Conservation (phyloP, 2,329 filamentous ascomycete species). For the Colletotrichum costaricense region DNA sequence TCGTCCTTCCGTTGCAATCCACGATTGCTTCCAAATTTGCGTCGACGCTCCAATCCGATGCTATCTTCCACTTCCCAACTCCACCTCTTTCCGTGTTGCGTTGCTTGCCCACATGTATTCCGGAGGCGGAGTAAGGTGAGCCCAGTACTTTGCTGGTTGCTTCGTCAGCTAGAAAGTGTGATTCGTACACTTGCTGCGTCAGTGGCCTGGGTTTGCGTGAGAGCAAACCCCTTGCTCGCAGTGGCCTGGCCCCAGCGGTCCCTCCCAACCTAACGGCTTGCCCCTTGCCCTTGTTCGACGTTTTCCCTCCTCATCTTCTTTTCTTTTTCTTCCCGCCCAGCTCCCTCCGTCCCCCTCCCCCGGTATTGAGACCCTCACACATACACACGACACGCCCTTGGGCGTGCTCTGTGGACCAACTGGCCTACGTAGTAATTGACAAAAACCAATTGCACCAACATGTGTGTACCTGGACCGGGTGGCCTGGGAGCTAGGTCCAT, state of each 20-base stretch:
- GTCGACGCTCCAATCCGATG: background rate
- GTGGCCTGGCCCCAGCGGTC: background rate
- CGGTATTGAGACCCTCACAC: background rate
- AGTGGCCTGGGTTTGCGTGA: background rate
- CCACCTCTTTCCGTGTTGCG: background rate
- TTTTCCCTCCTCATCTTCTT: background rate
- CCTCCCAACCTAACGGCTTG: background rate
- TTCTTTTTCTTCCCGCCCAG: background rate
- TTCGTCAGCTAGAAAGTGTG: background rate
- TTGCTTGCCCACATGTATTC: background rate
- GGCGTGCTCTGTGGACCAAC: background rate
- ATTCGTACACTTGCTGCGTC: background rate
- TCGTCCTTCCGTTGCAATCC: background rate
- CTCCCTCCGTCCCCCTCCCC: background rate
- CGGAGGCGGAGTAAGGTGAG: background rate
- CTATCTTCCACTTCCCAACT: background rate
- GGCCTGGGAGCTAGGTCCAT: slow-evolving; percentile 21
- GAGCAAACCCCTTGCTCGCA: background rate
- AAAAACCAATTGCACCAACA: slow-evolving; percentile 9
- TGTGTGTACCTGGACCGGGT: slow-evolving; percentile 19
- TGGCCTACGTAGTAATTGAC: background rate
- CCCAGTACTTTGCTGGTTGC: background rate
- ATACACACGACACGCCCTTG: background rate
- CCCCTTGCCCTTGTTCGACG: background rate
- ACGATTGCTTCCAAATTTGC: background rate